Evolutionary conservation across 768 basidiomycete species (phyloP).

Genomic region (Collybia nuda): DNA sequence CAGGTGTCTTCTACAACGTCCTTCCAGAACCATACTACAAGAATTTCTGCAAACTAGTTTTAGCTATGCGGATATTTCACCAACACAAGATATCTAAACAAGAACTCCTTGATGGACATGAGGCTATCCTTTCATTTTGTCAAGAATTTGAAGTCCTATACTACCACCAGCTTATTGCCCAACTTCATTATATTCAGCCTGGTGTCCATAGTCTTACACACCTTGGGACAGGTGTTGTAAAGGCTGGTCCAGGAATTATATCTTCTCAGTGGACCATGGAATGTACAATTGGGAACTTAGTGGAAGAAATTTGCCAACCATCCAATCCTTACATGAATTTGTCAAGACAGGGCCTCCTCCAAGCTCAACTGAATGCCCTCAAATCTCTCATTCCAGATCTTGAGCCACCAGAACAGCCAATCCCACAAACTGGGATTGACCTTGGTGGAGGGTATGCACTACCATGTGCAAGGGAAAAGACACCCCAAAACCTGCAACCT

Average conservation of each 20-base stretch:
- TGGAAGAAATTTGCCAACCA: conserved; percentile 7
- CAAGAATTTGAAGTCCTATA: conserved; percentile 36
- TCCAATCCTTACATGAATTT: conserved; percentile 16
- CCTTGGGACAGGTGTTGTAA: conserved; percentile 17
- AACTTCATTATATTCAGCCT: conserved; percentile 32
- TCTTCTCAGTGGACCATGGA: conserved; percentile 18
- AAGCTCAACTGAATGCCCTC: conserved; percentile 6
- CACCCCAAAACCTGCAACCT: background rate
- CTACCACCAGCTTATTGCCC: conserved; percentile 17
- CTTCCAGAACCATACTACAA: conserved; percentile 8
- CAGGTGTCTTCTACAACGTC: conserved; percentile 12
- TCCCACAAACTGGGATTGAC: background rate
- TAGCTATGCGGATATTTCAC: conserved; percentile 16
- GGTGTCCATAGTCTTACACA: conserved; percentile 31
- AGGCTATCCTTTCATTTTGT: conserved; percentile 21
- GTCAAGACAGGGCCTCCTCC: background rate
- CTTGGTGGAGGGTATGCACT: background rate
- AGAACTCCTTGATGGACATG: conserved; percentile 18
- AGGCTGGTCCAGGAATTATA: conserved; percentile 18
- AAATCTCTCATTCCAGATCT: conserved; percentile 9
- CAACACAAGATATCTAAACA: conserved; percentile 16
- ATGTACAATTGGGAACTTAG: conserved; percentile 9
- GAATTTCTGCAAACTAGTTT: conserved; percentile 29
- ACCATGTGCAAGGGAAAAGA: background rate
- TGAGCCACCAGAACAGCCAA: background rate